Base-by-base conservation (phyloP, 306 rosid genomes). In the Quercus dentata region DNA sequence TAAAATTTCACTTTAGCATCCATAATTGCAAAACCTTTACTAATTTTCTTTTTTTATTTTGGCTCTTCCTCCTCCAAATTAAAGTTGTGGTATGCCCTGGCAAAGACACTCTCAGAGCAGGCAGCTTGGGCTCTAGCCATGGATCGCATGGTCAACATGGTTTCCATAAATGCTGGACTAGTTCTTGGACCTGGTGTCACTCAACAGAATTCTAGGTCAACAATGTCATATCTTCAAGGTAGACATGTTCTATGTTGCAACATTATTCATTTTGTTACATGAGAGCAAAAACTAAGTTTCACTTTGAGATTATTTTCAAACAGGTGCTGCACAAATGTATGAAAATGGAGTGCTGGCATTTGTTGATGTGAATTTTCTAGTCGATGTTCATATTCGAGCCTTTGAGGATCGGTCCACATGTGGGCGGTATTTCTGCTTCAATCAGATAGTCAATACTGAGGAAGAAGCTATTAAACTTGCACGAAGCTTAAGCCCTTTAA, bases 301-400 rank as follows among this genome's bases (percentile, higher is more conserved):
- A 3, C 54, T 49, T 10, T 2, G 49, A 15, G 28, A 41, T 0
- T 2, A 33, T 28, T 5, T 12, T 28, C 25, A 25, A 52, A 23
- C 78, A 87, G 90, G 88, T 33, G 89, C 91, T 0, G 87, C 86
- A 56, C 78, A 85, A 69, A 88, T 88, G 91, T 88, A 83, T 55
- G 89, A 88, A 75, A 81, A 88, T 75, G 91, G 91, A 41, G 82
- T 85, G 1, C 30, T 85, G 3, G 87, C 87, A 15, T 63, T 49
- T 30, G 82, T 88, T 7, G 84, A 85, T 33, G 82, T 88, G 69
- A 75, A 76, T 19, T 83, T 83, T 63, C 56, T 88, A 2, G 85
- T 23, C 20, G 61, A 72, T 27, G 71, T 81, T 18, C 91, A 87
- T 73, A 83, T 85, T 14, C 79, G 91, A 61, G 88, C 83, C 67